Base-by-base conservation (phyloP, 148 eudicot species). In the Amaranthus palmeri region DNA sequence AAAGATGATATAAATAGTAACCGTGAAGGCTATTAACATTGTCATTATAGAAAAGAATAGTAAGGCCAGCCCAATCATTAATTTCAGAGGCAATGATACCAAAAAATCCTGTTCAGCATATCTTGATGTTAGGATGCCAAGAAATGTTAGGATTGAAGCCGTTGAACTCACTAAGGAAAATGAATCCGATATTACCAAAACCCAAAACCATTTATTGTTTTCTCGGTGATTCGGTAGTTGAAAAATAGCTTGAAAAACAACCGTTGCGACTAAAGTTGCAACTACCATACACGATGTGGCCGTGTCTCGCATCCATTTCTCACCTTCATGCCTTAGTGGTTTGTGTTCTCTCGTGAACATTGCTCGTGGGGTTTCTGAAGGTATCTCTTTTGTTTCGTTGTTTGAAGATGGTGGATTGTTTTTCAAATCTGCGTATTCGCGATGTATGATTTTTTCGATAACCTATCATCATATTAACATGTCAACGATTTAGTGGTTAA, bases 111-210 rank as follows among this genome's bases (percentile, higher is more conserved):
- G 67, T 56, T 84, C 81, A 8, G 78, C 72, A 58, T 81, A 76
- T 0, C 81, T 81, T 4, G 86, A 77, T 0, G 81, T 83, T 57
- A 77, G 70, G 8, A 83, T 75, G 6, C 82, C 77, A 17, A 84
- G 52, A 73, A 84, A 79, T 59, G 77, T 74, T 8, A 84, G 9
- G 40, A 36, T 71, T 6, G 74, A 71, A 43, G 65, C 74, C 1
- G 56, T 59, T 14, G 74, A 48, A 10, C 54, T 4, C 17, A 60
- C 42, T 6, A 71, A 36, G 4, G 66, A 71, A 2, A 46, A 3
- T 7, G 66, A 55, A 13, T 71, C 52, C 7, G 61, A 57, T 9
- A 58, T 43, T 12, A 59, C 64, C 18, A 70, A 66, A 14, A 78
- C 46, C 53, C 59, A 55, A 58, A 81, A 78, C 4, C 63, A 8